Conservation (phyloP, 352 stramenopile genomes). For the Phytophthora citricola region DNA sequence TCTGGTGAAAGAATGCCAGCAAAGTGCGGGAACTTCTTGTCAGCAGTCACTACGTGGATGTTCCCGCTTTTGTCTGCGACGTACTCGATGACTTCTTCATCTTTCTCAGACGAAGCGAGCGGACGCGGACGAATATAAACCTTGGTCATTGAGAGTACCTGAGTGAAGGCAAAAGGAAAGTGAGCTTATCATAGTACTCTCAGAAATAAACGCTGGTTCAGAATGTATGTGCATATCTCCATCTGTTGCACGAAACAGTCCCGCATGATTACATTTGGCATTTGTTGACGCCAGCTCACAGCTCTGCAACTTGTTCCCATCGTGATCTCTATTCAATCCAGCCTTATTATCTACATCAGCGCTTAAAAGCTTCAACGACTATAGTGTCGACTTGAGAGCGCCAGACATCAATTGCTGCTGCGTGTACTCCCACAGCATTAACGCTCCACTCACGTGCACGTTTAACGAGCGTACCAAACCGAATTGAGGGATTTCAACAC, state of each 20-base stretch:
- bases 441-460: conserved; percentile 96
- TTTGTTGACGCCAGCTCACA: conserved; percentile 2
- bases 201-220: background rate
- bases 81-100: conserved; percentile 33
- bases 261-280: background rate
- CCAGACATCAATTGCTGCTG: conserved; percentile 80
- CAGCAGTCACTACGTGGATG: background rate
- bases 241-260: background rate
- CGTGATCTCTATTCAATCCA: conserved; percentile 10
- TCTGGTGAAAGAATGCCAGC: conserved; percentile 44
- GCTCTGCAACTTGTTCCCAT: no score
- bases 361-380: background rate
- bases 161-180: background rate
- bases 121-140: conserved; percentile 50
- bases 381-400: conserved; percentile 27
- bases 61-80: conserved; percentile 1
- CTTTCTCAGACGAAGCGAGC: conserved; percentile 33
- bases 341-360: background rate
- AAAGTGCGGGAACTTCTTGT: conserved; percentile 43
- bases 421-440: conserved; percentile 97
- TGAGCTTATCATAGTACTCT: background rate
- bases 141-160: conserved; percentile 37
- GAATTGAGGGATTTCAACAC: conserved; percentile 98
- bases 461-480: conserved; percentile 97
- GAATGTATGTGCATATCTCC: conserved; percentile 5